Evolutionary conservation across 2,329 filamentous ascomycete genomes (phyloP).

Genomic region (Neoarthrinium moseri): DNA sequence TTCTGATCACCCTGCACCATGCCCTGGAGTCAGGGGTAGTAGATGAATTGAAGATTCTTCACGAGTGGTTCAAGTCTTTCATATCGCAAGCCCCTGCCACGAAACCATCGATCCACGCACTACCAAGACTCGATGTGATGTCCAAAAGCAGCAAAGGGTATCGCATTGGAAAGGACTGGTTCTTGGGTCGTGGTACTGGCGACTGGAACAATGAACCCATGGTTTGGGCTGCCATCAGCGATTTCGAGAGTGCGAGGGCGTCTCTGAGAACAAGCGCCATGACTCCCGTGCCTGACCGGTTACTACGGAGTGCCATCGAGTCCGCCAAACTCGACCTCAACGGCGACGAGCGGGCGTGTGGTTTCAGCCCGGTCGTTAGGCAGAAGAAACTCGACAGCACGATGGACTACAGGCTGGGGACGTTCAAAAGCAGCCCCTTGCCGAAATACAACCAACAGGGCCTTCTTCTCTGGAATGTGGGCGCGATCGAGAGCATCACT

Average conservation of each 20-base stretch:
- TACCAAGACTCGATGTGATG: neutral
- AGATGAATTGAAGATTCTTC: neutral
- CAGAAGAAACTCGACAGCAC: neutral
- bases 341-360: neutral
- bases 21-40: neutral
- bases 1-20: neutral
- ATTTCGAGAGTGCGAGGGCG: neutral
- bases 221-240: neutral
- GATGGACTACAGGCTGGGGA: neutral
- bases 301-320: neutral
- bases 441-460: neutral
- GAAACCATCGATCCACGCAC: no score
- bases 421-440: neutral
- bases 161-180: neutral
- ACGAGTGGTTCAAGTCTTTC: neutral
- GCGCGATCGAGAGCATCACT: neutral
- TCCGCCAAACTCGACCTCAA: slow-evolving; percentile 2
- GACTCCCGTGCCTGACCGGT: no score
- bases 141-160: no score
- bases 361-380: neutral
- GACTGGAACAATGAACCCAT: neutral
- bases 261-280: neutral
- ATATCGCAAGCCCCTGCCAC: no score
- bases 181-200: neutral
- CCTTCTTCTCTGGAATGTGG: neutral